These are phyloP conservation scores for Neurospora tetrasperma DNA, from an alignment of 495 filamentous ascomycete species.

Conservation along the genomic window DNA sequence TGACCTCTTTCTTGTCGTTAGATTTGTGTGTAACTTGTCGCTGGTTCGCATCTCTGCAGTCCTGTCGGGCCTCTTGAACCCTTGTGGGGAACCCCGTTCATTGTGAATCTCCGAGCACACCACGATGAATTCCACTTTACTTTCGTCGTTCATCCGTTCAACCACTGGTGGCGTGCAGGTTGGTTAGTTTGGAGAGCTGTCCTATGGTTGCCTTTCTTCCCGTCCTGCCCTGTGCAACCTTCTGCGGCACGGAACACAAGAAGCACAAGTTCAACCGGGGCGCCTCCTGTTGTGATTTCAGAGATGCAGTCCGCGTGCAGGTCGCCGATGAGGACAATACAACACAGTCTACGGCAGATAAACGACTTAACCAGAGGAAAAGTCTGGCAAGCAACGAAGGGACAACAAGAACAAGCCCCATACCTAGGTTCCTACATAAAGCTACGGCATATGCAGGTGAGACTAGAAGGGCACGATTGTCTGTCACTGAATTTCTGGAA, in stretches of 20 bases:
- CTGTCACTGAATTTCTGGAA: neutral
- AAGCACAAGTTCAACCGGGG: neutral
- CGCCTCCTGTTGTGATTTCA: neutral
- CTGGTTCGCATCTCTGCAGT: neutral
- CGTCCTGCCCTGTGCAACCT: neutral
- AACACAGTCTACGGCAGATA: neutral
- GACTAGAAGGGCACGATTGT: neutral
- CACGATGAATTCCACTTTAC: neutral
- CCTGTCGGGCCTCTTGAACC: neutral
- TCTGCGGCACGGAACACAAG: neutral
- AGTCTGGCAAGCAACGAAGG: neutral
- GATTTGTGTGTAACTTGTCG: neutral
- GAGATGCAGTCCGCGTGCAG: neutral
- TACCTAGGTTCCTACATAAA: neutral
- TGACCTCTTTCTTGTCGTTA: neutral
- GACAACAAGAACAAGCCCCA: neutral
- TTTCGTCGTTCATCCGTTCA: neutral
- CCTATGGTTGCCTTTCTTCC: neutral
- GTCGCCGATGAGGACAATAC: neutral
- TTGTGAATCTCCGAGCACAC: neutral
- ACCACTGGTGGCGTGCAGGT: neutral
- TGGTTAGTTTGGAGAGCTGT: neutral
- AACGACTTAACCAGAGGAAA: neutral
- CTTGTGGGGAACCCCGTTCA: neutral
- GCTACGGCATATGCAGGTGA: neutral